A percentile compares a stretch with the other conserved stretches of the same genome.
phyloP scores from a whole-genome alignment of 305 asterid species.

The Fraxinus velutina region DNA sequence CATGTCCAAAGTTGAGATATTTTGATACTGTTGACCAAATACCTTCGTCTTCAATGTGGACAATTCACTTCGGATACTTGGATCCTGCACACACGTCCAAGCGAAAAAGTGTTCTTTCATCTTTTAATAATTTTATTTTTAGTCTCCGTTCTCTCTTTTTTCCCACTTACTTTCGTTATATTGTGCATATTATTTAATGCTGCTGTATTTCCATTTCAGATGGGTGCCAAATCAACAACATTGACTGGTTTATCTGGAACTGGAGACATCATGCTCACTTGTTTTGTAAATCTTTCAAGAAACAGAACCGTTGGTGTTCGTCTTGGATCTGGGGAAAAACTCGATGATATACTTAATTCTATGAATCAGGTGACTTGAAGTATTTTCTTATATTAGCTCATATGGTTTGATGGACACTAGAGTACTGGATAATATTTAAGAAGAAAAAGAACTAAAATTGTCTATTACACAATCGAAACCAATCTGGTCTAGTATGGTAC shows the following conservation, averaged over 20 bases:
- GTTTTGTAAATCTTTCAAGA: conserved; percentile 87
- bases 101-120: neutral
- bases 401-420: neutral
- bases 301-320: conserved; percentile 94
- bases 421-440: neutral
- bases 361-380: conserved; percentile 62
- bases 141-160: neutral
- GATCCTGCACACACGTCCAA: neutral
- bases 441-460: neutral
- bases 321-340: conserved; percentile 87
- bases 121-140: neutral
- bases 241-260: conserved; percentile 80
- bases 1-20: neutral
- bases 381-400: neutral
- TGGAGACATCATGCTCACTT: conserved; percentile 94
- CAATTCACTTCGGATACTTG: neutral
- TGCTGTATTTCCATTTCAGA: conserved; percentile 42
- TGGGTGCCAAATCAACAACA: conserved; percentile 91
- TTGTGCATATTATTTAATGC: conserved; percentile 15
- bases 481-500: neutral
- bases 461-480: neutral
- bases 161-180: neutral
- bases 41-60: neutral
- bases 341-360: conserved; percentile 72
- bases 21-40: neutral